These are phyloP conservation scores for Solanum lycopersicoides DNA, from an alignment of 257 asterid genomes.

Conservation along the genomic window DNA sequence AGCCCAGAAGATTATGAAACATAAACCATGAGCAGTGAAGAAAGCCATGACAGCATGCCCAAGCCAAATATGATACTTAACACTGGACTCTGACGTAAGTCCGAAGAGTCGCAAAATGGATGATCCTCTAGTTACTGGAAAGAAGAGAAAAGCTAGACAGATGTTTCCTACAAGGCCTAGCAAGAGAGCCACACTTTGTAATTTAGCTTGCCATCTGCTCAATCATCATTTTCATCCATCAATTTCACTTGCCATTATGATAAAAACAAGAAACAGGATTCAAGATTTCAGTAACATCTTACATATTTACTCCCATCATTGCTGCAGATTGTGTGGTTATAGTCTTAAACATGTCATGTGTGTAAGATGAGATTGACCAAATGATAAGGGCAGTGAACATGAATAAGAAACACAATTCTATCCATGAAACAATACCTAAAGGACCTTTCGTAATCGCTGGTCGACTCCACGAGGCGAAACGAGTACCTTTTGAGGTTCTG, in stretches of 20 bases:
- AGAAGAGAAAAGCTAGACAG: slow-evolving; percentile 48
- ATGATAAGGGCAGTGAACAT: slow-evolving; percentile 43
- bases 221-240: not conserved
- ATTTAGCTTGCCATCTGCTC: slow-evolving; percentile 44
- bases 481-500: slow-evolving; percentile 5
- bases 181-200: slow-evolving; percentile 36
- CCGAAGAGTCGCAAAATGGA: slow-evolving; percentile 51
- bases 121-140: slow-evolving; percentile 58
- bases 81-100: slow-evolving; percentile 61
- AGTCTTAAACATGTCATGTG: slow-evolving; percentile 34
- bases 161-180: slow-evolving; percentile 46
- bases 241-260: not conserved
- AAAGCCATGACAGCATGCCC: slow-evolving; percentile 40
- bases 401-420: slow-evolving; percentile 30
- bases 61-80: slow-evolving; percentile 70
- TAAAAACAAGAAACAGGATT: not conserved
- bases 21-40: slow-evolving; percentile 44
- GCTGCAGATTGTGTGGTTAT: not conserved
- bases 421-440: slow-evolving; percentile 31
- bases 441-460: slow-evolving; percentile 27
- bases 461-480: slow-evolving; percentile 13
- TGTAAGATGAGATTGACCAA: slow-evolving; percentile 47
- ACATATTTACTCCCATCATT: slow-evolving; percentile 29
- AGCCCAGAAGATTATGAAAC: slow-evolving; percentile 44
- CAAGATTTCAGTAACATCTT: not conserved